Percentiles rank a stretch among this genome's conserved stretches.
phyloP scores from a whole-genome alignment of 345 rosid genomes.

The Sapria himalayana region DNA sequence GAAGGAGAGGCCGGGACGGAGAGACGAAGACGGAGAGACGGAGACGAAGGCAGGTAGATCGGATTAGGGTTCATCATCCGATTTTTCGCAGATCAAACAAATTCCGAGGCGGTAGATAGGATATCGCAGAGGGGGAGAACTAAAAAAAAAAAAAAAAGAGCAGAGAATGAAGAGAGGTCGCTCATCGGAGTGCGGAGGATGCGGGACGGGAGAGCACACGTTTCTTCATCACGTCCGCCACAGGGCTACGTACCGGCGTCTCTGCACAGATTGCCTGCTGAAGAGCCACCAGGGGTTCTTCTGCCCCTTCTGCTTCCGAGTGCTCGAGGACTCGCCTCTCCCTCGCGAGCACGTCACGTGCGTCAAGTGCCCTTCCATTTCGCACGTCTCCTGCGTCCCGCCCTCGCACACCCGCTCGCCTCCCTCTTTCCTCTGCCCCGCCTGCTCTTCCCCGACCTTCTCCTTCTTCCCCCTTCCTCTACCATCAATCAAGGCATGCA shows the following conservation, averaged over 20 bases:
- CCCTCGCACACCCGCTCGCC: slow-evolving; percentile 3
- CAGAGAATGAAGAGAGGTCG: slow-evolving; percentile 19
- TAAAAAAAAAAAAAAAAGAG: too few species aligned
- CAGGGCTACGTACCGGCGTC: slow-evolving; percentile 13
- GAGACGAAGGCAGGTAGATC: too few species aligned
- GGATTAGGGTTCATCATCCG: too few species aligned
- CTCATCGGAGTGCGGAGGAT: slow-evolving; percentile 15
- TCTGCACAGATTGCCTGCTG: slow-evolving; percentile 35
- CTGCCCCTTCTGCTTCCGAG: slow-evolving; percentile 29
- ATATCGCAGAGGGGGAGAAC: too few species aligned
- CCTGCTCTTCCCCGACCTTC: slow-evolving; percentile 25
- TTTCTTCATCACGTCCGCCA: slow-evolving; percentile 21
- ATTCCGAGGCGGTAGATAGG: too few species aligned
- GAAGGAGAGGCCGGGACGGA: too few species aligned
- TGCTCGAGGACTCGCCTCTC: slow-evolving; percentile 9
- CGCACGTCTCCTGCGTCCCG: slow-evolving; percentile 22
- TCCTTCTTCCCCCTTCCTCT: slow-evolving; percentile 13
- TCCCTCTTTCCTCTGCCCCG: slow-evolving; percentile 20
- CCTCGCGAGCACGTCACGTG: slow-evolving; percentile 16
- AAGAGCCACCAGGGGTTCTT: slow-evolving; percentile 20
- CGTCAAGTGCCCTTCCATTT: slow-evolving; percentile 22
- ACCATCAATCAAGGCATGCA: slow-evolving; percentile 4
- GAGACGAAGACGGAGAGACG: too few species aligned
- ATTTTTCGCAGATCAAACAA: too few species aligned
- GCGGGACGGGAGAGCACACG: slow-evolving; percentile 14